phyloP scores from a whole-genome alignment of 2,329 filamentous ascomycete genomes.

The Scedosporium minutisporum region DNA sequence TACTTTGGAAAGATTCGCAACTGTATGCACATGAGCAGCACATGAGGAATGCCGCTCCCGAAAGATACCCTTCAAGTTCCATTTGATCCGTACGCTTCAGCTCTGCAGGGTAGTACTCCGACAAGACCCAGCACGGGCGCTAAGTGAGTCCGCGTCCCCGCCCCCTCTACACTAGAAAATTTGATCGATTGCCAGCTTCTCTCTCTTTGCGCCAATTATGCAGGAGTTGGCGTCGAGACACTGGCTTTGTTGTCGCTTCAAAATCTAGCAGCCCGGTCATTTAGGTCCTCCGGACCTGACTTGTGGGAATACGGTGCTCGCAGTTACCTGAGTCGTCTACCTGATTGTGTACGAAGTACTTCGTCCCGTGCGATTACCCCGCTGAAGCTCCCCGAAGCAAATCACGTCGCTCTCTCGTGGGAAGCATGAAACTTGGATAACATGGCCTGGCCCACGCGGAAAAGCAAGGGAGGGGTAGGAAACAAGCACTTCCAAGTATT shows the following conservation, averaged over 20 bases:
- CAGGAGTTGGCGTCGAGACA: too few relatives aligned
- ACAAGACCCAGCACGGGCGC: too few relatives aligned
- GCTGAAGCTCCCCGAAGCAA: not conserved
- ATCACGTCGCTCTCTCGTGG: not conserved
- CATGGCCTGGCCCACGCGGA: not conserved
- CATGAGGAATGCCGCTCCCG: not conserved
- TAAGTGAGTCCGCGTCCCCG: too few relatives aligned
- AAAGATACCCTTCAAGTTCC: not conserved
- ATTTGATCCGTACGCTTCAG: not conserved
- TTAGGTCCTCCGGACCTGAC: too few relatives aligned
- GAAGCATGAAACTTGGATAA: not conserved
- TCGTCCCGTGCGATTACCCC: not conserved
- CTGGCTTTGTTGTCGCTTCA: too few relatives aligned
- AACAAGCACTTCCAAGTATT: not conserved
- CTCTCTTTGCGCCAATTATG: too few relatives aligned
- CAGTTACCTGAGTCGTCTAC: too few relatives aligned
- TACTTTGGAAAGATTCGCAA: not conserved
- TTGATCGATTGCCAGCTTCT: too few relatives aligned
- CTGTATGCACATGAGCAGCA: not conserved
- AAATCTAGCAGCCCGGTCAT: too few relatives aligned
- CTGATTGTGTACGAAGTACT: not conserved
- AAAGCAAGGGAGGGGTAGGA: not conserved
- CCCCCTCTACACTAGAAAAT: too few relatives aligned
- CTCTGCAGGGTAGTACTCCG: not conserved
- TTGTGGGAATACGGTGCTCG: too few relatives aligned